Percentiles rank a stretch among this genome's conserved stretches.
phyloP scores from a whole-genome alignment of 331 rosid species.

The Acacia pycnantha region DNA sequence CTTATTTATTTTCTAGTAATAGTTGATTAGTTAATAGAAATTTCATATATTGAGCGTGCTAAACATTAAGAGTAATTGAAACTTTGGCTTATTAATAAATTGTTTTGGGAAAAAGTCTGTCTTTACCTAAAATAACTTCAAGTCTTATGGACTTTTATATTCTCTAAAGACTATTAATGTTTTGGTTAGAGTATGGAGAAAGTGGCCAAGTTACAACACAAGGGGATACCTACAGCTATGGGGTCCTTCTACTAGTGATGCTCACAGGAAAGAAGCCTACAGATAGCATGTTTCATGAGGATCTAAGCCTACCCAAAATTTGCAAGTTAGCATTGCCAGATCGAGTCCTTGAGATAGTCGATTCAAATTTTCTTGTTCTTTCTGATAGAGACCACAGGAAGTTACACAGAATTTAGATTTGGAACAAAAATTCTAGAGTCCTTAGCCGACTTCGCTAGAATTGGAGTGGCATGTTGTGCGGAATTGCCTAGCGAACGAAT shows the following conservation, averaged over 20 bases:
- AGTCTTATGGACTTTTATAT: background rate
- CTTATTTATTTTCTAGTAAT: no score
- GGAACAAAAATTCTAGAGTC: background rate
- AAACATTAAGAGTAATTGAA: no score
- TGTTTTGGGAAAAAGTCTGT: background rate
- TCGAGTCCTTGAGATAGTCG: background rate
- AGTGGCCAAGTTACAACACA: background rate
- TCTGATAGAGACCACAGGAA: background rate
- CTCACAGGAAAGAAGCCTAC: background rate
- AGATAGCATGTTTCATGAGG: background rate
- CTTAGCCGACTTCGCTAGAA: background rate
- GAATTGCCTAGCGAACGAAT: background rate
- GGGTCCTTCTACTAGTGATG: background rate
- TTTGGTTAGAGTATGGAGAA: conserved; percentile 30
- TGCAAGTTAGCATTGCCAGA: background rate
- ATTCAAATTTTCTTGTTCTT: background rate
- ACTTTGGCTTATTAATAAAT: no score
- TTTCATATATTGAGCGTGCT: background rate
- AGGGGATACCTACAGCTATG: background rate
- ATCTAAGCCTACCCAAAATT: background rate
- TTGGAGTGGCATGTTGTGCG: background rate
- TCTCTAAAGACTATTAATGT: background rate
- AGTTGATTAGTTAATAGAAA: background rate
- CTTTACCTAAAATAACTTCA: background rate
- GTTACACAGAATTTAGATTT: background rate